phyloP scores from a whole-genome alignment of 441 rosid genomes.

The Syzygium malaccense region DNA sequence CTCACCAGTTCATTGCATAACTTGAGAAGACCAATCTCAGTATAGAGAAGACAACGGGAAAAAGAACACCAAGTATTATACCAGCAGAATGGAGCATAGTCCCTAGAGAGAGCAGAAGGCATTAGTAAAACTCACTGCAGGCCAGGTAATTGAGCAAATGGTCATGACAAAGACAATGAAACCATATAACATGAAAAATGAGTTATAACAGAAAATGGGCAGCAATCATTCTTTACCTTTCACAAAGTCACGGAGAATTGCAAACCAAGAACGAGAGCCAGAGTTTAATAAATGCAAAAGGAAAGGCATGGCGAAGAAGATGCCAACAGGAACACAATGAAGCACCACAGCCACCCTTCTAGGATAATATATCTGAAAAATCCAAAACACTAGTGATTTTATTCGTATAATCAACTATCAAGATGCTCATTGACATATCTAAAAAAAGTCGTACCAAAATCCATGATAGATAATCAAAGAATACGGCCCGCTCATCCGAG shows the following conservation, averaged over 20 bases:
- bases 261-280: conserved; percentile 36
- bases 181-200: background rate
- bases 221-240: conserved; percentile 50
- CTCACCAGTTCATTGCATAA: conserved; percentile 88
- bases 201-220: background rate
- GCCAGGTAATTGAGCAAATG: background rate
- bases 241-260: conserved; percentile 50
- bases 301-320: conserved; percentile 65
- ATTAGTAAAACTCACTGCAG: background rate
- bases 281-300: conserved; percentile 37
- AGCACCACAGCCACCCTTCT: conserved; percentile 61
- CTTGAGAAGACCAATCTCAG: conserved; percentile 64
- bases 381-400: conserved; percentile 3
- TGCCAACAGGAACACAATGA: conserved; percentile 60
- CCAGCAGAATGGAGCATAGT: conserved; percentile 60
- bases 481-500: conserved; percentile 66
- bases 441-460: conserved; percentile 45
- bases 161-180: background rate
- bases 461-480: conserved; percentile 88
- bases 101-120: conserved; percentile 34
- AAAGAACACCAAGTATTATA: conserved; percentile 55
- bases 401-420: background rate
- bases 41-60: conserved; percentile 65
- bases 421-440: conserved; percentile 2
- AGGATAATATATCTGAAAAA: conserved; percentile 73